Base-by-base conservation (phyloP, 306 rosid species). In the Notholithocarpus densiflorus region DNA sequence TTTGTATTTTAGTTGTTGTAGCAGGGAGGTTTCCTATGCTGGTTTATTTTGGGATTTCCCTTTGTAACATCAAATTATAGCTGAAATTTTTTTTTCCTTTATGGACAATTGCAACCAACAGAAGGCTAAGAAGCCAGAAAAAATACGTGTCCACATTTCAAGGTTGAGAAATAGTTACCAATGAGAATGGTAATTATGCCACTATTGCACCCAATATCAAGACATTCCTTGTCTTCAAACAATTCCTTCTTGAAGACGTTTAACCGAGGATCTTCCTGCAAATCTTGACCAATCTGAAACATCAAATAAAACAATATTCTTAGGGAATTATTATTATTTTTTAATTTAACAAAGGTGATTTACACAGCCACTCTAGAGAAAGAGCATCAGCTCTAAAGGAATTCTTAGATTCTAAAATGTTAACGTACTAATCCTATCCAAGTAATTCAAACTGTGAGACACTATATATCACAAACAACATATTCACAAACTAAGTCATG, bases 171-270 rank as follows among this genome's bases (percentile, higher is more conserved):
- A 72, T 53, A 8, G 19, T 3, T 92, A 91, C 97, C 97, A 71
- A 95, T 95, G 32, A 90, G 90, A 55, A 91, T 91, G 71, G 98
- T 92, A 72, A 95, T 82, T 19, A 84, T 54, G 37, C 98, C 98
- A 79, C 64, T 87, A 57, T 95, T 95, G 88, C 98, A 92, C 70
- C 98, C 98, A 82, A 92, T 85, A 77, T 95, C 98, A 74, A 95
- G 96, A 75, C 98, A 95, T 27, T 91, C 94, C 82, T 89, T 92
- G 56, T 86, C 98, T 78, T 95, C 82, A 84, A 92, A 93, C 98
- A 98, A 95, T 57, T 90, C 98, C 80, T 88, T 91, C 75, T 79
- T 90, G 40, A 91, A 83, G 34, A 89, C 92, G 78, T 87, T 89
- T 78, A 95, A 72, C 19, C 98, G 87, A 75, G 98, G 97, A 85